Percentiles rank a stretch among this genome's conserved stretches.
Evolutionary conservation across 352 stramenopile genomes (phyloP).

Genomic region (Phytophthora boehmeriae): DNA sequence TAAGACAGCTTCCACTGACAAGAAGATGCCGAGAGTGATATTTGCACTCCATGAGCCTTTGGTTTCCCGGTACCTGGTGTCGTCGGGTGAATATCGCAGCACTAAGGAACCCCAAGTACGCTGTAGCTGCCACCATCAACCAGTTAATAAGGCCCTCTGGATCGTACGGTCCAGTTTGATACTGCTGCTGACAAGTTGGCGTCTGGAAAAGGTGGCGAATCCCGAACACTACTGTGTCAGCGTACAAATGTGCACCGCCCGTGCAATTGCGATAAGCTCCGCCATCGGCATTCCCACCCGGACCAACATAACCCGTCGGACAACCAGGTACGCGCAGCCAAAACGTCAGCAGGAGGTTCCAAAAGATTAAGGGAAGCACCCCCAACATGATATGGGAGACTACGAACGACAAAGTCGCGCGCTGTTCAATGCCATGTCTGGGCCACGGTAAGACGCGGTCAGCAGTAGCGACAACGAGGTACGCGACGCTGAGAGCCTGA

Average conservation of each 20-base stretch:
- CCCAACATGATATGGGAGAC: conserved; percentile 32
- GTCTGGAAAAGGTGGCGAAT: conserved; percentile 63
- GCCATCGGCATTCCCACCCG: conserved; percentile 56
- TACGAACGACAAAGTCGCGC: conserved; percentile 2
- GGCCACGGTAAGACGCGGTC: conserved; percentile 12
- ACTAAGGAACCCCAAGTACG: conserved; percentile 69
- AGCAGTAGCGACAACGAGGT: conserved; percentile 37
- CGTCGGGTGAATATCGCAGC: conserved; percentile 35
- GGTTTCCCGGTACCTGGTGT: background rate
- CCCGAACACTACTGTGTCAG: conserved; percentile 71
- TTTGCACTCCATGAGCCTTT: conserved; percentile 1
- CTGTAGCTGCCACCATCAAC: conserved; percentile 63
- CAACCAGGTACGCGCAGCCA: conserved; percentile 64
- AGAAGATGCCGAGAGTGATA: conserved; percentile 9
- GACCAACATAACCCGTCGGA: conserved; percentile 75
- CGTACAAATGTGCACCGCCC: conserved; percentile 74
- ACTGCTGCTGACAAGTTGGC: conserved; percentile 62
- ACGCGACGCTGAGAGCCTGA: conserved; percentile 64
- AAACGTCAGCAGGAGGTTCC: conserved; percentile 66
- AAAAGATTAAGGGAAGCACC: conserved; percentile 38
- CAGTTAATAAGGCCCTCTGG: conserved; percentile 83
- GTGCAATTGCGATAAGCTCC: conserved; percentile 67
- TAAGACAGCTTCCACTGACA: conserved; percentile 14
- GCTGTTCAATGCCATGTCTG: background rate
- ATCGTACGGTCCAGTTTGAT: conserved; percentile 69